Evolutionary conservation across 768 basidiomycete genomes (phyloP).

Genomic region (Phlebiopsis gigantea): DNA sequence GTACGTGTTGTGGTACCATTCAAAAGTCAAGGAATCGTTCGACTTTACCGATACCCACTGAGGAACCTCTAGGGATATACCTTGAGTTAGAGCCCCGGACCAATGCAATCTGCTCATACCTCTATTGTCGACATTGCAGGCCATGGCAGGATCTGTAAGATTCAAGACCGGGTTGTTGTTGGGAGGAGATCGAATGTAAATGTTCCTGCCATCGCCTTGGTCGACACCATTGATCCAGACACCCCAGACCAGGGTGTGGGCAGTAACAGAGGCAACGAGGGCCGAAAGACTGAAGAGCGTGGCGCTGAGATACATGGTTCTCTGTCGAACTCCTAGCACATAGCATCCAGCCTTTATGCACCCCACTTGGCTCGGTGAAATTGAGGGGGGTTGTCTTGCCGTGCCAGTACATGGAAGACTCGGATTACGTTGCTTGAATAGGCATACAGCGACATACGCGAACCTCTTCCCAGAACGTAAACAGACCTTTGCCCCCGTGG

Average conservation of each 20-base stretch:
- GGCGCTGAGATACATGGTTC: neutral
- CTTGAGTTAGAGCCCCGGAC: no score
- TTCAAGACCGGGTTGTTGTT: slow-evolving; percentile 11
- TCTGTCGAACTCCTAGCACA: neutral
- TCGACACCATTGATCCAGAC: slow-evolving; percentile 12
- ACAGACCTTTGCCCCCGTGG: no score
- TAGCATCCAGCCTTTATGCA: neutral
- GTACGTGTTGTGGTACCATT: slow-evolving; percentile 13
- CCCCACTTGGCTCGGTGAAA: neutral
- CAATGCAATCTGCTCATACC: neutral
- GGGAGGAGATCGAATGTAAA: slow-evolving; percentile 10
- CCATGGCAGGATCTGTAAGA: slow-evolving; percentile 6
- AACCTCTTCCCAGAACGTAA: no score
- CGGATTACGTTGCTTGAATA: no score
- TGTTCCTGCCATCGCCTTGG: slow-evolving; percentile 9
- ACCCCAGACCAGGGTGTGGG: slow-evolving; percentile 10
- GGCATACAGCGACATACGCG: no score
- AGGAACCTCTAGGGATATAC: neutral
- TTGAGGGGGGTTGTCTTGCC: no score
- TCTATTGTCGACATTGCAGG: slow-evolving; percentile 10
- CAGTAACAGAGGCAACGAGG: slow-evolving; percentile 2
- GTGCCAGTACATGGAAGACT: no score
- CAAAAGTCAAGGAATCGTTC: slow-evolving; percentile 5
- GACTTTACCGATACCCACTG: slow-evolving; percentile 2
- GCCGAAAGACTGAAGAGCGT: neutral